Evolutionary conservation across 192 early-diverging fungal species (phyloP), one percentile per base, ranked within the genome.

Genomic region (Geranomyces variabilis): DNA sequence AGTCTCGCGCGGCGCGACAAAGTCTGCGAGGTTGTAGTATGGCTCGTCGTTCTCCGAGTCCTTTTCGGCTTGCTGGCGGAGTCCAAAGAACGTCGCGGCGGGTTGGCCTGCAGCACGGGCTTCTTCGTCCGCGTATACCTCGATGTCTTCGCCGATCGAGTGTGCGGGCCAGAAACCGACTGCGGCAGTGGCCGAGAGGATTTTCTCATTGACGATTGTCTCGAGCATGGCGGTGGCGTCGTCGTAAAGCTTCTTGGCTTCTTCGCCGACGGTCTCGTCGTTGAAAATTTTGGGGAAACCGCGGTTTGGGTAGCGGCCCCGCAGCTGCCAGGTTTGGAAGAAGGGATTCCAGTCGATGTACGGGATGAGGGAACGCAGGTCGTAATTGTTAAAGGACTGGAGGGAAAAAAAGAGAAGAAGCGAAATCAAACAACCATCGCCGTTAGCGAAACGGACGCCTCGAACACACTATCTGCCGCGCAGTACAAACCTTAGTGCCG

Each of bases 281-380:
- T 95, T 91, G 81, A 98, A 98, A 71, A 98, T 94, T 87, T 96
- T 96, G 70, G 96, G 96, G 75, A 89, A 98, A 28, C 96, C 94
- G 66, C 96, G 91, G 84, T 97, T 97, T 21, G 95, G 95, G 73
- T 97, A 97, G 73, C 91, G 93, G 63, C 95, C 96, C 28, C 96
- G 87, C 26, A 98, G 84, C 81, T 98, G 96, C 92, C 93, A 98
- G 17, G 94, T 94, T 77, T 98, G 96, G 88, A 98, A 98, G 88
- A 98, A 98, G 33, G 96, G 96, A 63, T 95, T 98, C 94, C 96
- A 98, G 79, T 98, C 96, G 58, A 98, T 96, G 70, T 91, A 92
- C n/a, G 86, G 79, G 29, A 94, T 72, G 17, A 98, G 80, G 45
- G 83, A 75, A 53, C 86, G 82, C 51, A 98, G 86, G 61, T 93